Evolutionary conservation across 179 eudicot genomes (phyloP), one percentile per base, ranked within the genome.

Genomic region (Monotropa hypopitys): DNA sequence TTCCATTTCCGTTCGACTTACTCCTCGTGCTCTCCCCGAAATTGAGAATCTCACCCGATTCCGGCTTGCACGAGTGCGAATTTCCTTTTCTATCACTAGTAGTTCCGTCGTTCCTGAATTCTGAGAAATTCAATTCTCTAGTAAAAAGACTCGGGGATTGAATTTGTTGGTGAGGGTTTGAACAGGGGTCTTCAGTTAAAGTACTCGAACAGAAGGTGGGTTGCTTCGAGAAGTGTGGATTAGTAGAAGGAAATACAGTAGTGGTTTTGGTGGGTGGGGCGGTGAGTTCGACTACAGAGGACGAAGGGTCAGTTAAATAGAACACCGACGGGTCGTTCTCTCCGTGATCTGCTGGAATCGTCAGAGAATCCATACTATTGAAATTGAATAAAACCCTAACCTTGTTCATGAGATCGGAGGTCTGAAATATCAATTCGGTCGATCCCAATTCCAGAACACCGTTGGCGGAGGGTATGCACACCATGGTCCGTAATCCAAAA

Each of bases 401-500:
- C 79, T 84, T 90, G 11, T 80, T 80, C 88, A 89, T 85, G 72
- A 92, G 82, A 80, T 90, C 91, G 3, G 85, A 76, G 68, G 83
- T 83, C 76, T 90, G 90, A 5, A 81, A 78, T 6, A 92, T 85
- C 47, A 88, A 13, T 62, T 92, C 98, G 0, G 95, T 86, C 7
- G 97, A 92, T 12, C 98, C 98, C 15, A 94, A n/a, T 76, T 94
- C 98, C 6, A 94, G 85, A 0, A 93, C 98, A 13, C 98, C 97
- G 56, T 87, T 89, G 0, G 77, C 61, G 0, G 80, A 83, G 0
- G 98, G 98, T 4, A 94, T 84, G 28, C 93, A 90, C 0, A 89
- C 98, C 84, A 92, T 77, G 0, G 97, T 94, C 77, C 84, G 87
- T 7, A 94, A 81, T 59, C 97, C 98, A 56, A 91, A 90, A 1